Percentiles rank a stretch among this genome's conserved stretches.
Conservation (phyloP, 2,329 filamentous ascomycete genomes). For the Xylaria multiplex region DNA sequence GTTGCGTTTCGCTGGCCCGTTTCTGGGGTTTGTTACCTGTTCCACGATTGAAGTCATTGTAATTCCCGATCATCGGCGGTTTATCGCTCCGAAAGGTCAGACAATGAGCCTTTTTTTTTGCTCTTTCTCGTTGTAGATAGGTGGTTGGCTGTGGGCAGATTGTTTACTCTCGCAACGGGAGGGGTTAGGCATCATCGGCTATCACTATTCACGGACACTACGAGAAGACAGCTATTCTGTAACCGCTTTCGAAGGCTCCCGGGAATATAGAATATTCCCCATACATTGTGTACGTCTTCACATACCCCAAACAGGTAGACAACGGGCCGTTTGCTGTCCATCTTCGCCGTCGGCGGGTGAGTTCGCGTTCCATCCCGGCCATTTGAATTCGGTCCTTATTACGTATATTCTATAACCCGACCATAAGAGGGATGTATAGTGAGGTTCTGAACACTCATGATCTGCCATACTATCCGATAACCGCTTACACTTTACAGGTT, state of each 20-base stretch:
- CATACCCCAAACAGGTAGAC: not conserved
- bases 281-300: not conserved
- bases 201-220: not conserved
- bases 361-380: not conserved
- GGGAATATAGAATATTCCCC: not conserved
- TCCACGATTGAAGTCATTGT: conserved; percentile 6
- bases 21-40: not conserved
- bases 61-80: not conserved
- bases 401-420: conserved; percentile 5
- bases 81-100: not conserved
- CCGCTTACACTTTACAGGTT: not conserved
- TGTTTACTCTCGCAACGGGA: not conserved
- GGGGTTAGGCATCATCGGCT: not conserved
- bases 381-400: conserved; percentile 26
- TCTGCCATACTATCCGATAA: not conserved
- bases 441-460: not conserved
- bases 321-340: conserved; percentile 25
- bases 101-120: not conserved
- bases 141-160: not conserved
- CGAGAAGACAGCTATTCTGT: not conserved
- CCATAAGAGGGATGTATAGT: too few relatives aligned
- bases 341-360: not conserved
- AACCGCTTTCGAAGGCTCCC: not conserved
- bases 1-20: conserved; percentile 7
- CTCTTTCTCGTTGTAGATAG: not conserved